Evolutionary conservation across 2,329 filamentous ascomycete genomes (phyloP).

Genomic region (Exophiala aquamarina): DNA sequence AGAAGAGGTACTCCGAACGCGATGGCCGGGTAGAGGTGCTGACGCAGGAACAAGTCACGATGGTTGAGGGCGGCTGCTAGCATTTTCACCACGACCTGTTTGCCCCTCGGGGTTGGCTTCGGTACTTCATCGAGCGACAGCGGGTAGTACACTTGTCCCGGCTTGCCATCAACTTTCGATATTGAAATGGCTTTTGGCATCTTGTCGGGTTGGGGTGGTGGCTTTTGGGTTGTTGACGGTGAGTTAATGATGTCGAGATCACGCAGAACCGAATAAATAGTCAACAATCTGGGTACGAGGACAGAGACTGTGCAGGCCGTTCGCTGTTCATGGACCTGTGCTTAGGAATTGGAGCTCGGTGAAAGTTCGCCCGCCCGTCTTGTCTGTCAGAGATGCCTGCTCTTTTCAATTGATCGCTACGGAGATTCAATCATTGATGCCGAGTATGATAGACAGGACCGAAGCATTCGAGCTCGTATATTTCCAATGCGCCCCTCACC

Average conservation of each 20-base stretch:
- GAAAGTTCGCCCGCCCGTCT: conserved; percentile 13
- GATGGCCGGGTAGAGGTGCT: conserved; percentile 84
- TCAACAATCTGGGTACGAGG: too few species aligned
- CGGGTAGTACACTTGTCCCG: conserved; percentile 74
- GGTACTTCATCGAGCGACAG: conserved; percentile 59
- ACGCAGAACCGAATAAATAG: too few species aligned
- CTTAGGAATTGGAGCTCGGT: conserved; percentile 15
- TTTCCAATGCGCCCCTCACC: too few species aligned
- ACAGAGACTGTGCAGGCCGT: too few species aligned
- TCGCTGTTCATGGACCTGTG: too few species aligned
- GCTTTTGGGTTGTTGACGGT: too few species aligned
- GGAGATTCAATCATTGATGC: too few species aligned
- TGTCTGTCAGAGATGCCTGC: too few species aligned
- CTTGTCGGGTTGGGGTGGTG: conserved; percentile 9
- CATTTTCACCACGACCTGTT: conserved; percentile 73
- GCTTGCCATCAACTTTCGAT: conserved; percentile 60
- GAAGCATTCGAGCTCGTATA: too few species aligned
- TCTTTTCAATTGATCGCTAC: too few species aligned
- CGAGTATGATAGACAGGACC: too few species aligned
- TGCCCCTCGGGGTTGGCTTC: conserved; percentile 61
- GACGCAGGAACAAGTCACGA: conserved; percentile 90
- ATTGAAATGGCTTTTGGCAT: conserved; percentile 49
- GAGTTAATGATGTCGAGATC: too few species aligned
- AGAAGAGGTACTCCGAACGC: conserved; percentile 77
- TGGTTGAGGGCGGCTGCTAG: conserved; percentile 86